Evolutionary conservation across 805 yeast genomes (phyloP), one percentile per base, ranked within the genome.

Genomic region (Geotrichum ghanense): DNA sequence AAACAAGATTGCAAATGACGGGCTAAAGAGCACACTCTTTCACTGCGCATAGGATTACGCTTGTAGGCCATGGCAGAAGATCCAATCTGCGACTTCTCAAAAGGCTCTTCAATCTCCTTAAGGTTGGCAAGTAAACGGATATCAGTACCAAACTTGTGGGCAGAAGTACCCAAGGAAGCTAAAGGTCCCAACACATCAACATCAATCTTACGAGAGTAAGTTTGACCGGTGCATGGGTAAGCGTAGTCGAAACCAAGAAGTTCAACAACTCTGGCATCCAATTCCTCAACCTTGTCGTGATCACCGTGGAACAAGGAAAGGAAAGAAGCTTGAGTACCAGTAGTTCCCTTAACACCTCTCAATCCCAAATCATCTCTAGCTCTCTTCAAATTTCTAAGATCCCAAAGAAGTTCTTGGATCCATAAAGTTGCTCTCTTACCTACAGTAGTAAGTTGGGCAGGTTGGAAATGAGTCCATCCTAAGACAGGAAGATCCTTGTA

Each of bases 381-480:
- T 69, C 98, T 83, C 56, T 76, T 81, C 72, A 92, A 77, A 71
- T 92, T 92, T 71, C 98, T 79, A 67, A 92, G 76, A 69, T 92
- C 98, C 98, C 97, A 92, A 59, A 92, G 74, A 59, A 92, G 73
- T 68, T 92, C 98, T 74, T 92, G 98, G 58, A 92, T 73, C 98
- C 98, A 92, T 62, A 92, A 73, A 41, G 97, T 88, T 48, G 95
- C 94, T 70, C 98, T 83, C 74, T 92, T 92, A 66, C 98, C 98
- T 53, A 92, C 95, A 26, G 98, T 92, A 56, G 97, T 90, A 65
- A 92, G 78, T 72, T 92, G 98, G 46, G 98, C 98, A 14, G 98
- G 98, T 73, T 92, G 98, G 79, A 92, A 92, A 69, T 92, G 98
- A 48, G 98, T 92, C 97, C 97, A 92, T 27, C 98, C 98, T 55